Percentiles rank a stretch among this genome's conserved stretches.
phyloP scores from a whole-genome alignment of 139 green algal genomes.

The Chlamydomonas sp. region DNA sequence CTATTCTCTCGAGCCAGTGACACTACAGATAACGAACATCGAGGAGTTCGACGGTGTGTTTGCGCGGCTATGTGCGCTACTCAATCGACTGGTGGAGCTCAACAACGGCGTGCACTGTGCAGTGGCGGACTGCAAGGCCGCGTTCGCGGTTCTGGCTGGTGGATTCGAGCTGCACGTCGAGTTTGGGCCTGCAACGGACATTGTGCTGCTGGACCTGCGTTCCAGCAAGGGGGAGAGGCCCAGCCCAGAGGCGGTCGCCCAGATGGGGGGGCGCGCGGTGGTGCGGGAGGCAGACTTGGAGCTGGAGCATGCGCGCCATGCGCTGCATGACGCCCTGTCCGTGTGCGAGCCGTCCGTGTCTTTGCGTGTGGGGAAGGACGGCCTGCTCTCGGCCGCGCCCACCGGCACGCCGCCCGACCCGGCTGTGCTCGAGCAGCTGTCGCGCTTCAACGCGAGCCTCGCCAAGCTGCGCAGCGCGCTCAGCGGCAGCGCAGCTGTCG shows the following conservation, averaged over 20 bases:
- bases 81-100: slow-evolving; percentile 17
- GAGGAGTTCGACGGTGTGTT: slow-evolving; percentile 14
- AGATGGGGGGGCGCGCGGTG: background rate
- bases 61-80: background rate
- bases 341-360: background rate
- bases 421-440: background rate
- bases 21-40: slow-evolving; percentile 7
- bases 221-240: background rate
- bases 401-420: background rate
- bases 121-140: slow-evolving; percentile 10
- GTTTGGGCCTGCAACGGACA: background rate
- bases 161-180: background rate
- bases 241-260: background rate
- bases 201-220: background rate
- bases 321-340: background rate
- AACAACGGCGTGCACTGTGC: slow-evolving; percentile 19
- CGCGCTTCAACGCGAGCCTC: background rate
- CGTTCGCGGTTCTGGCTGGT: slow-evolving; percentile 1
- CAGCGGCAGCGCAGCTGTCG: background rate
- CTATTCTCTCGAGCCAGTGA: slow-evolving; percentile 4
- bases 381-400: background rate
- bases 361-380: background rate
- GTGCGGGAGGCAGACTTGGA: background rate
- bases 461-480: background rate
- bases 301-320: background rate